Evolutionary conservation across 2,329 filamentous ascomycete species (phyloP), one percentile per base, ranked within the genome.

Genomic region (Helminthosporium solani): DNA sequence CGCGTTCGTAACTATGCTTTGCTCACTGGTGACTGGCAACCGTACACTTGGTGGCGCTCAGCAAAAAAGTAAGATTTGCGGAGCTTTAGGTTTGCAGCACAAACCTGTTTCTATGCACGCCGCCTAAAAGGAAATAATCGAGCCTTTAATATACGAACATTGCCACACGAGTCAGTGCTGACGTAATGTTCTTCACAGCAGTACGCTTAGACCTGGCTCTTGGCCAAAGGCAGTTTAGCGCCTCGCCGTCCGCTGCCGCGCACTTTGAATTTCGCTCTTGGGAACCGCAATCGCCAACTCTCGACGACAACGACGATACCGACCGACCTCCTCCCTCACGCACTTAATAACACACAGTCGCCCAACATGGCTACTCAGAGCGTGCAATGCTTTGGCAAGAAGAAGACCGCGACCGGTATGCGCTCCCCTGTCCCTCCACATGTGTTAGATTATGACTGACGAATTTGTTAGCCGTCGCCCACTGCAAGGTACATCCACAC

Each of bases 321-420:
- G 28, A 41, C 39, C 47, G 40, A 57, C 44, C 52, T 55, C 56
- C 53, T 56, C 56, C 44, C 50, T 47, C 51, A 57, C 56, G 60
- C 62, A 67, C 64, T 63, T 57, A 60, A 60, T 49, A 4, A 31
- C 54, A 54, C 58, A 60, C 58, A 68, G 66, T 61, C 65, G 65
- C 61, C 62, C 66, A 68, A 58, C 57, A 70, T 70, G 66, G 66
- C 66, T 52, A 64, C 66, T 55, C 74, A 77, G 65, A 74, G 70
- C 64, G 74, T 77, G 57, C 90, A 96, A 85, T 96, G 90, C 88
- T 96, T 97, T 88, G 91, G 91, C 86, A 96, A 96, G 87, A 78
- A 78, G 75, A 78, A 77, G 73, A 78, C 75, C 51, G 76, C 76
- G 60, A 78, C 76, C 56, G 67, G 67, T 70, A 68, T 47, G 67